These are phyloP conservation scores for Xylariomycetidae sp. DNA, from an alignment of 2,329 filamentous ascomycete genomes.

Conservation along the genomic window DNA sequence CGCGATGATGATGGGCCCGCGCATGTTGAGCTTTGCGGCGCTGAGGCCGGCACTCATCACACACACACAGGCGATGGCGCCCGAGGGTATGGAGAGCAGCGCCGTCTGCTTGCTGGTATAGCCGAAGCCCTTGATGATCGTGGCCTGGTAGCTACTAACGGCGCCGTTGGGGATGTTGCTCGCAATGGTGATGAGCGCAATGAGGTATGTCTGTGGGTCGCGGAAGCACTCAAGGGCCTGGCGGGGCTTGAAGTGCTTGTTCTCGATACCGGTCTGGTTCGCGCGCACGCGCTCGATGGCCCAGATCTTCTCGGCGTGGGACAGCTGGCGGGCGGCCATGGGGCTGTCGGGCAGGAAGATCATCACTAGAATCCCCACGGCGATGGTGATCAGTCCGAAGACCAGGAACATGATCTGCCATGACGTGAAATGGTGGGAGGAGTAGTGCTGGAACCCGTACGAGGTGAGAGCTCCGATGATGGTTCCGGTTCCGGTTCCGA, in stretches of 20 bases:
- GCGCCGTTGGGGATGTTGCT: constrained; percentile 30
- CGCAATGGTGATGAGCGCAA: constrained; percentile 15
- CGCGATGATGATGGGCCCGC: constrained; percentile 34
- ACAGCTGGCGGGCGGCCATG: constrained; percentile 19
- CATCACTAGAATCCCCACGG: constrained; percentile 13
- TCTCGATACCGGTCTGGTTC: constrained; percentile 23
- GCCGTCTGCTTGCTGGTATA: constrained; percentile 36
- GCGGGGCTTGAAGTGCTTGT: constrained; percentile 21
- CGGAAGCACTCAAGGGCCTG: constrained; percentile 18
- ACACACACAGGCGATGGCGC: constrained; percentile 34
- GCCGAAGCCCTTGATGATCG: constrained; percentile 36
- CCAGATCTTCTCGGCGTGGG: constrained; percentile 18
- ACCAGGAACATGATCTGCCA: constrained; percentile 49
- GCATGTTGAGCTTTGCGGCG: constrained; percentile 29
- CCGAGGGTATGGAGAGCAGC: constrained; percentile 35
- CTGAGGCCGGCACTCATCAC: constrained; percentile 32
- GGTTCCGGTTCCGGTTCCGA: constrained; percentile 36
- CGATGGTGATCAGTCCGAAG: constrained; percentile 30
- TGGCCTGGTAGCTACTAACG: constrained; percentile 34
- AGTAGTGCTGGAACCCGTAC: constrained; percentile 42
- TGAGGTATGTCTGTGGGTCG: constrained; percentile 20
- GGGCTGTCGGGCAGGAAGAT: constrained; percentile 20
- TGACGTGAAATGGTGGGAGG: constrained; percentile 31
- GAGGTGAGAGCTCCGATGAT: constrained; percentile 35
- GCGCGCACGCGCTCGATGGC: constrained; percentile 21